Base-by-base conservation (phyloP, 2,329 filamentous ascomycete genomes). In the Trichophyton benhamiae region DNA sequence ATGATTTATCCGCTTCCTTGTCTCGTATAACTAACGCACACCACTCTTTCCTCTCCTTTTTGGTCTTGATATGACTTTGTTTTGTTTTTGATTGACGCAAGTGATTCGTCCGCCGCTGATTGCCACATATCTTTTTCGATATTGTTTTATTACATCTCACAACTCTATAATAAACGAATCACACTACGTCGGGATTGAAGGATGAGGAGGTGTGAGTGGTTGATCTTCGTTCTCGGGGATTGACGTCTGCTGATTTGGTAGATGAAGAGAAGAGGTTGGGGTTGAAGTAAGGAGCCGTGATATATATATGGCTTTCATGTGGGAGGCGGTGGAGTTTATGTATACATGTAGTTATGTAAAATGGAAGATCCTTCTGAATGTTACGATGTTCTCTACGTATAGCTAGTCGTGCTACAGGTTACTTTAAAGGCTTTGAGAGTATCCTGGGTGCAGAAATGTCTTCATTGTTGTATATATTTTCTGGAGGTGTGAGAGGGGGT, bases 291-390 rank as follows among this genome's bases (percentile, higher is more conserved):
- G 27, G 25, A 27, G 33, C 20, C 13, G 11, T 27, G 3, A 52
- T 15, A 38, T 38, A 38, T 38, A 38, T n/a, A 55, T 17, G 52
- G 52, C 22, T 55, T 55, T 55, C 6, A 33, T 11, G n/a, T 53
- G 22, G 1, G 27, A 33, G 52, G 25, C 11, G 6, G 46, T 25
- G 20, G 11, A 52, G 52, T 36, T 27, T 55, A 55, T 36, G 27
- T 55, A 55, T 55, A 55, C 11, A 55, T 55, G 52, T 55, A 38
- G 33, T 38, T 38, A 55, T 55, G 52, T 55, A 55, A 44, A 55
- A 55, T 55, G 52, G 52, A 30, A 36, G 52, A 27, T 11, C 33
- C 15, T 30, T 53, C 27, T 53, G 6, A 15, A 11, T 13, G 8
- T 30, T n/a, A 27, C 5, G 25, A 53, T 27, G 48, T 38, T 38